A percentile compares a stretch with the other conserved stretches of the same genome.
Conservation (phyloP, 805 yeast species). For the Middelhovenomyces tepae region DNA sequence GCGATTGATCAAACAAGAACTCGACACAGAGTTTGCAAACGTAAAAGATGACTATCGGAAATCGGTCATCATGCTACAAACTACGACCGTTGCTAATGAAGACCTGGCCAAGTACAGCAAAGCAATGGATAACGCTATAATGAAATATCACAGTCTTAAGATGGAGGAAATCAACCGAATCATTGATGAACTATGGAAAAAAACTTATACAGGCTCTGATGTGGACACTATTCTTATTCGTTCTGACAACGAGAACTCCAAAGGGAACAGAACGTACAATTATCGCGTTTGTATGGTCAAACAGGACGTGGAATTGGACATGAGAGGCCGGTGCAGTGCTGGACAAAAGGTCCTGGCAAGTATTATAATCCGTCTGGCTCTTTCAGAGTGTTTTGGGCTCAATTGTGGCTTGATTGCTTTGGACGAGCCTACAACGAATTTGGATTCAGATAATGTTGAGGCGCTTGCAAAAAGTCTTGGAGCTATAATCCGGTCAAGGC, state of each 20-base stretch:
- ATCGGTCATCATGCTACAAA: conserved; percentile 69
- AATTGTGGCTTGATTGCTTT: conserved; percentile 93
- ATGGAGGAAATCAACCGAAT: conserved; percentile 89
- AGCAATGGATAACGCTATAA: conserved; percentile 86
- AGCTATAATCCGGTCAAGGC: conserved; percentile 64
- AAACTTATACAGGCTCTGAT: conserved; percentile 91
- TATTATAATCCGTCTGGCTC: conserved; percentile 79
- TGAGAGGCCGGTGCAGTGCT: conserved; percentile 98
- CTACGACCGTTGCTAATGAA: conserved; percentile 64
- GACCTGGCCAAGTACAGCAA: conserved; percentile 75
- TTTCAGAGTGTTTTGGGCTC: conserved; percentile 91
- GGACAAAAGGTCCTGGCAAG: conserved; percentile 95
- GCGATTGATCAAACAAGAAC: conserved; percentile 44
- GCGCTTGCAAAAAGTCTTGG: conserved; percentile 76
- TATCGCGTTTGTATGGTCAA: conserved; percentile 94
- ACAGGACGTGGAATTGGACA: conserved; percentile 83
- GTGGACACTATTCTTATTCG: conserved; percentile 82
- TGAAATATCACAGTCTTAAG: conserved; percentile 82
- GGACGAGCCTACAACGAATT: conserved; percentile 96
- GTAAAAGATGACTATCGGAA: conserved; percentile 54
- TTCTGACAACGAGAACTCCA: conserved; percentile 56
- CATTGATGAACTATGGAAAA: conserved; percentile 86
- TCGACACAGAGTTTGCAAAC: conserved; percentile 60
- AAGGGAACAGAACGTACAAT: conserved; percentile 62
- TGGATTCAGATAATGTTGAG: conserved; percentile 83